These are phyloP conservation scores for Yamadazyma ubonensis DNA, from an alignment of 805 yeast genomes.

Conservation along the genomic window DNA sequence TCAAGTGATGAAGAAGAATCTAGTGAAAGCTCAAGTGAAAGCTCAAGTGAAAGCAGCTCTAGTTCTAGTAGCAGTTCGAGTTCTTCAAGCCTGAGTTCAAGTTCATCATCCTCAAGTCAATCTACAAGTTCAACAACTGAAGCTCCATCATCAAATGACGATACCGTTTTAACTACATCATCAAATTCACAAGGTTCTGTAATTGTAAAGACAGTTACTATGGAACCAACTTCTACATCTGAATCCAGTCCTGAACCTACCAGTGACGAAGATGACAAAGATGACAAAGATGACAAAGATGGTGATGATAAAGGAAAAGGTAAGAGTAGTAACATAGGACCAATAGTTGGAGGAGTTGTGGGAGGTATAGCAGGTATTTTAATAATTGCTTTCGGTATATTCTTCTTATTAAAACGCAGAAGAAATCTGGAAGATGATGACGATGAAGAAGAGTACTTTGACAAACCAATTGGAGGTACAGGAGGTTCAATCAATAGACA, in stretches of 20 bases:
- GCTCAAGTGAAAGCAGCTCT: slow-evolving; percentile 1
- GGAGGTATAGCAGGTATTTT: slow-evolving; percentile 40
- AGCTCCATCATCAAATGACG: slow-evolving; percentile 8
- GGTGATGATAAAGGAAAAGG: slow-evolving; percentile 6
- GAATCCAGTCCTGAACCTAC: slow-evolving; percentile 12
- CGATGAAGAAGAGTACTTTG: slow-evolving; percentile 30
- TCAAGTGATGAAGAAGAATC: slow-evolving; percentile 8
- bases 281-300: slow-evolving; percentile 6
- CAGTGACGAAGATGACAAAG: slow-evolving; percentile 8
- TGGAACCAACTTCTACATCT: slow-evolving; percentile 5
- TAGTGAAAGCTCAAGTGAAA: neutral
- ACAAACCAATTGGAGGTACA: slow-evolving; percentile 22
- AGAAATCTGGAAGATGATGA: slow-evolving; percentile 36
- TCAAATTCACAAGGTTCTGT: slow-evolving; percentile 11
- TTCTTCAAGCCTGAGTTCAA: slow-evolving; percentile 9
- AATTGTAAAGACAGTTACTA: slow-evolving; percentile 15
- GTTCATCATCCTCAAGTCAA: slow-evolving; percentile 12
- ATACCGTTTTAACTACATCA: slow-evolving; percentile 13
- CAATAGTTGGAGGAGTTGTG: slow-evolving; percentile 46
- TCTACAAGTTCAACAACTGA: slow-evolving; percentile 13
- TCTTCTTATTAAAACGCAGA: slow-evolving; percentile 34
- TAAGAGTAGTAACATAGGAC: slow-evolving; percentile 30
- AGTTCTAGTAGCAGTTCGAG: slow-evolving; percentile 1
- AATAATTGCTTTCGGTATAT: slow-evolving; percentile 22
- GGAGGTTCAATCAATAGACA: slow-evolving; percentile 17